Conservation (phyloP, 306 rosid genomes). For the Corylus heterophylla region DNA sequence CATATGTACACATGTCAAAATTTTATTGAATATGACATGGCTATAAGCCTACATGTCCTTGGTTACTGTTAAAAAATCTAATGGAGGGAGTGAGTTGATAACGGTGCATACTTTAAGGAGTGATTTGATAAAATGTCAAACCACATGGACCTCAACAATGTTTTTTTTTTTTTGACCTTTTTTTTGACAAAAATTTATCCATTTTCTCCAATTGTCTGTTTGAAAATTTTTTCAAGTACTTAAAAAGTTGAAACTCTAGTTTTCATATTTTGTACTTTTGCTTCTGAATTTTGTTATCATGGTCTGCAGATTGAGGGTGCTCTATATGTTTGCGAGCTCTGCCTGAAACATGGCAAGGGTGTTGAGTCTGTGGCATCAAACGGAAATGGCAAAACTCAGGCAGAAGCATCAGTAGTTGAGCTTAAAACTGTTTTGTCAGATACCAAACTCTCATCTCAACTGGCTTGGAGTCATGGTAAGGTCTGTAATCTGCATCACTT, state of each 20-base stretch:
- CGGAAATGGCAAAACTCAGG: slow-evolving; percentile 40
- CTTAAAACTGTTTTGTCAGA: slow-evolving; percentile 33
- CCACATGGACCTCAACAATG: no score
- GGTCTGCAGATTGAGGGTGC: slow-evolving; percentile 53
- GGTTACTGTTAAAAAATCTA: no score
- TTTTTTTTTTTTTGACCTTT: no score
- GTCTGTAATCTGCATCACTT: slow-evolving; percentile 47
- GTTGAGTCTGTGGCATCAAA: slow-evolving; percentile 31
- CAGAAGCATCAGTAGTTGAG: slow-evolving; percentile 31
- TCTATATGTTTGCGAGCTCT: slow-evolving; percentile 67
- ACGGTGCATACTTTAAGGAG: no score
- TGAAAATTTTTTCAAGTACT: neutral
- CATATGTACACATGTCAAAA: no score
- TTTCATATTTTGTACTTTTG: neutral
- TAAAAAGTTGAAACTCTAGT: neutral
- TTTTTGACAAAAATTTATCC: no score
- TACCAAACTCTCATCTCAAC: slow-evolving; percentile 35
- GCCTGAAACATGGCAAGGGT: slow-evolving; percentile 72
- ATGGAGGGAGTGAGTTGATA: no score
- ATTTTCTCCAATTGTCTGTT: neutral
- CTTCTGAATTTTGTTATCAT: slow-evolving; percentile 26
- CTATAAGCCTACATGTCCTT: no score
- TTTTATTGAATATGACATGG: no score
- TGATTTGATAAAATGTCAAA: no score
- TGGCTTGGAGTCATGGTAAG: slow-evolving; percentile 71